Percentiles rank a stretch among this genome's conserved stretches.
Conservation (phyloP, 108 stramenopile species). For the Aurantiochytrium sp. region DNA sequence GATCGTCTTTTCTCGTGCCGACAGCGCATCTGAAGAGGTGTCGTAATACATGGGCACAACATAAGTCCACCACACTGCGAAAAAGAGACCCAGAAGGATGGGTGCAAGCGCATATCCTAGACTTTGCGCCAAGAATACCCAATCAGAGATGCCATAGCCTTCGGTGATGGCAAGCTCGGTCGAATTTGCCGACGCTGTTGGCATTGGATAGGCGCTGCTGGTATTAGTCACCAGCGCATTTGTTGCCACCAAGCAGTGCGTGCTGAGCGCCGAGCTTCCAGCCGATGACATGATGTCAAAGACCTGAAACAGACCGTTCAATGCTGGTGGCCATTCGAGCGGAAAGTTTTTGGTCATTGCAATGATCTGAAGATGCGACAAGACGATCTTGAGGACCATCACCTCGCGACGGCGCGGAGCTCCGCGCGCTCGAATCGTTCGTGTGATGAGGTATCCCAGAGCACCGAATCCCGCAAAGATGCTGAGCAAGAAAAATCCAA, state of each 20-base stretch:
- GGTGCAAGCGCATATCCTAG: background rate
- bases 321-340: background rate
- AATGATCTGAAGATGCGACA: conserved; percentile 4
- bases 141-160: background rate
- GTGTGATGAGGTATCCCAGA: background rate
- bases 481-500: background rate
- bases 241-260: background rate
- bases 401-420: background rate
- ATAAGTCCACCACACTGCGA: background rate
- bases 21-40: background rate
- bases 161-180: background rate
- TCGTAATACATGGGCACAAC: background rate
- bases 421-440: background rate
- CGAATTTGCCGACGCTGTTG: background rate
- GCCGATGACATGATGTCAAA: conserved; percentile 10
- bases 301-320: background rate
- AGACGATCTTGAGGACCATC: conserved; percentile 6
- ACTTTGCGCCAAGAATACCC: background rate
- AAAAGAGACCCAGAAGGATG: background rate
- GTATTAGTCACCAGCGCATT: background rate
- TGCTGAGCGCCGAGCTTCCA: conserved; percentile 10
- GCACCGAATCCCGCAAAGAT: background rate
- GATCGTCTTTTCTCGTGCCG: background rate
- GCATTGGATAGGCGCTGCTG: background rate
- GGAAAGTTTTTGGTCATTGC: background rate